phyloP scores from a whole-genome alignment of 805 yeast genomes.

The Saccharomycodes ludwigii region DNA sequence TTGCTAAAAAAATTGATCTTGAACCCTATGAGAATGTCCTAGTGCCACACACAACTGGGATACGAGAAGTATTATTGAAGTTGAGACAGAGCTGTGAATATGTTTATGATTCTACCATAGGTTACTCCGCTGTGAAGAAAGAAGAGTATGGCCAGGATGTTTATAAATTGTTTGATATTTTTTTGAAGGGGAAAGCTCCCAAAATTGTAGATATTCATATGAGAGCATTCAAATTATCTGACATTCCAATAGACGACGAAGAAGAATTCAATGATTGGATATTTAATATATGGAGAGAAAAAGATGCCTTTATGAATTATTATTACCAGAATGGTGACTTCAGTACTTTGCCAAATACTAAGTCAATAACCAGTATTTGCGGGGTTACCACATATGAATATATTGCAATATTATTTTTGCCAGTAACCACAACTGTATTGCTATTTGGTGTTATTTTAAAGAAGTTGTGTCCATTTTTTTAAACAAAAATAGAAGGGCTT shows the following conservation, averaged over 20 bases:
- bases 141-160: conserved; percentile 66
- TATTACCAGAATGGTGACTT: conserved; percentile 49
- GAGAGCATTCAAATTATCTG: conserved; percentile 40
- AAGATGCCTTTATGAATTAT: conserved; percentile 58
- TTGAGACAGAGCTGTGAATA: conserved; percentile 40
- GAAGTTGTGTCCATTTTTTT: neutral
- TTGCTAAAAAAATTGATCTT: conserved; percentile 38
- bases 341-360: conserved; percentile 12
- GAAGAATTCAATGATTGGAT: conserved; percentile 73
- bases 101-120: conserved; percentile 76
- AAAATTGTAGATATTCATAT: conserved; percentile 50
- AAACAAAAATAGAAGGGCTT: too few relatives aligned
- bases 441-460: neutral
- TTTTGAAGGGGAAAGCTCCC: conserved; percentile 65
- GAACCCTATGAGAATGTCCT: conserved; percentile 50
- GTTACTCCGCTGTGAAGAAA: conserved; percentile 56
- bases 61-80: conserved; percentile 50
- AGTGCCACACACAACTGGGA: conserved; percentile 76
- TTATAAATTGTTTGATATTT: conserved; percentile 52
- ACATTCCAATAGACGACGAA: conserved; percentile 48
- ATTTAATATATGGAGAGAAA: conserved; percentile 56
- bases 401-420: conserved; percentile 10
- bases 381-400: conserved; percentile 13
- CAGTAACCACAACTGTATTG: conserved; percentile 5
- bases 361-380: conserved; percentile 14